phyloP scores from a whole-genome alignment of 2,329 filamentous ascomycete genomes.

The Cladophialophora psammophila region DNA sequence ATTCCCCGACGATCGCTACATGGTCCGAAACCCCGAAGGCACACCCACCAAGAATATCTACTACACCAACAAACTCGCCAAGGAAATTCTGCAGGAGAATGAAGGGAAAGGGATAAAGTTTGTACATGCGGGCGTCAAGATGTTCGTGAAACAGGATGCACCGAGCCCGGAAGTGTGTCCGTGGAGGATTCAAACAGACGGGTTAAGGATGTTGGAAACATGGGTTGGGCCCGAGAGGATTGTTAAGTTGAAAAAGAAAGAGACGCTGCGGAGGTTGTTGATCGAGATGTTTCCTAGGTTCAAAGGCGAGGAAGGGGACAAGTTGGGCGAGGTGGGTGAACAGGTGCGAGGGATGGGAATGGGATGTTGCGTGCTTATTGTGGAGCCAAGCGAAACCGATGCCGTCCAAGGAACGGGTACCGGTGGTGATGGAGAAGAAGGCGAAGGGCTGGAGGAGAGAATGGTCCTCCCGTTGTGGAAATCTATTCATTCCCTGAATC shows the following conservation, averaged over 20 bases:
- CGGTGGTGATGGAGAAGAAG: not conserved
- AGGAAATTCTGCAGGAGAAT: constrained; percentile 85
- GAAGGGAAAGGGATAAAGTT: constrained; percentile 93
- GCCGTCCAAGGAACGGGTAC: not conserved
- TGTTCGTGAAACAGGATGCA: constrained; percentile 98
- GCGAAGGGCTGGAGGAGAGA: constrained; percentile 71
- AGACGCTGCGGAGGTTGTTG: constrained; percentile 81
- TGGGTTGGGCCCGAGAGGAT: constrained; percentile 84
- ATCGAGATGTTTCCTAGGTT: constrained; percentile 98
- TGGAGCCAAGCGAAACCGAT: constrained; percentile 74
- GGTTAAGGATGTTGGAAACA: constrained; percentile 86
- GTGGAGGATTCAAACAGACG: constrained; percentile 96
- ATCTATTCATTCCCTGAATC: constrained; percentile 86
- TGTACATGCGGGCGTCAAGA: constrained; percentile 95
- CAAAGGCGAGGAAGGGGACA: constrained; percentile 73
- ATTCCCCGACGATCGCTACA: constrained; percentile 90
- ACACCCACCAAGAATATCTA: constrained; percentile 94
- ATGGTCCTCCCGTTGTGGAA: constrained; percentile 95
- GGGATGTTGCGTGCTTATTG: constrained; percentile 88
- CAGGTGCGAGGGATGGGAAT: constrained; percentile 79
- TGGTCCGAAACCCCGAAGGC: constrained; percentile 92
- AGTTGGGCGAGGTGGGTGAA: constrained; percentile 87
- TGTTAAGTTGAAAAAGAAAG: constrained; percentile 75
- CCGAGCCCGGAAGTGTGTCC: constrained; percentile 85
- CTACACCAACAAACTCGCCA: constrained; percentile 85